Evolutionary conservation across 2,329 filamentous ascomycete genomes (phyloP).

Genomic region (Scedosporium minutisporum): DNA sequence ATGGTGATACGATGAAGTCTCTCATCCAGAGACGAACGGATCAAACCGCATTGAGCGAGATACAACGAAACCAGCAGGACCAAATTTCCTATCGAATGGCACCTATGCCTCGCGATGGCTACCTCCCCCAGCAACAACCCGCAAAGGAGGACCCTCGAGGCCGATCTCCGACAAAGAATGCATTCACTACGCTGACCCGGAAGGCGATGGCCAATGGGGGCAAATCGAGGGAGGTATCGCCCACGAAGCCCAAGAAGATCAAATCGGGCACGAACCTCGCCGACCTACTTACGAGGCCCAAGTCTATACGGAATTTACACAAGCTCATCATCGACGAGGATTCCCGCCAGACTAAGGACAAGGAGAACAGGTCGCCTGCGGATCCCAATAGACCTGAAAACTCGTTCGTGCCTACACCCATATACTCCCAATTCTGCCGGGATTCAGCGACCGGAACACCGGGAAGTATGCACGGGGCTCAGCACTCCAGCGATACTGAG

Average conservation of each 20-base stretch:
- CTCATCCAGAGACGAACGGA: conserved; percentile 2
- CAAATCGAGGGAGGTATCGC: conserved; percentile 36
- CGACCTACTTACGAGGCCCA: conserved; percentile 63
- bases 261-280: conserved; percentile 81
- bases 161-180: conserved; percentile 34
- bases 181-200: conserved; percentile 32
- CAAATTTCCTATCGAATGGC: conserved; percentile 10
- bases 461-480: conserved; percentile 16
- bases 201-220: conserved; percentile 26
- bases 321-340: conserved; percentile 38
- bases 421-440: conserved; percentile 64
- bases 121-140: conserved; percentile 27
- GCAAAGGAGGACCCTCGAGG: conserved; percentile 19
- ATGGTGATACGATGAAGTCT: conserved; percentile 6
- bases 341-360: conserved; percentile 50
- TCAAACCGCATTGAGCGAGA: conserved; percentile 41
- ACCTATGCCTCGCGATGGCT: conserved; percentile 13
- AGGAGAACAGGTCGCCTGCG: conserved; percentile 67
- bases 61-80: conserved; percentile 45
- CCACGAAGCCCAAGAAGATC: conserved; percentile 61
- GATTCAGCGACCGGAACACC: conserved; percentile 14
- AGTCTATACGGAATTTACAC: conserved; percentile 60
- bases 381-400: conserved; percentile 11
- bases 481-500: conserved; percentile 12
- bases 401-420: conserved; percentile 48